Evolutionary conservation across 179 eudicot genomes (phyloP).

Genomic region (Amaranthus tricolor): DNA sequence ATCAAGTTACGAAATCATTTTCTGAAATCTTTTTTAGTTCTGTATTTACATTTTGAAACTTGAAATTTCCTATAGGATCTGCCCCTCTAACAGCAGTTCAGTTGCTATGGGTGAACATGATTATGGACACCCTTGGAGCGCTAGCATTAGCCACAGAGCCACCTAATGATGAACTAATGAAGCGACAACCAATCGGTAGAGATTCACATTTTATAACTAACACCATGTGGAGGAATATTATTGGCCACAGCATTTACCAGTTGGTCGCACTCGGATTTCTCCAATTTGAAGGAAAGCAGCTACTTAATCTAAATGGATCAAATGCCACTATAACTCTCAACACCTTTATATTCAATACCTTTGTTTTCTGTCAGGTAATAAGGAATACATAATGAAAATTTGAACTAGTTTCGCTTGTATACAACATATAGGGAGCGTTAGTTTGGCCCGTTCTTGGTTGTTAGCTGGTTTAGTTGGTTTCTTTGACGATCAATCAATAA

Average conservation of each 20-base stretch:
- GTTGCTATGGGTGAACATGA: slow-evolving; percentile 94
- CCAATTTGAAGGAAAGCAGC: slow-evolving; percentile 46
- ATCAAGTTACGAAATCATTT: not conserved
- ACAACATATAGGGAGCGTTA: too few species aligned
- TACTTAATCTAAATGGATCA: slow-evolving; percentile 52
- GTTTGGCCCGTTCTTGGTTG: too few species aligned
- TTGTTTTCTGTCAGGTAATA: slow-evolving; percentile 86
- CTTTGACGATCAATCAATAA: too few species aligned
- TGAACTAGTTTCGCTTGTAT: not conserved
- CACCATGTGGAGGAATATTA: slow-evolving; percentile 80
- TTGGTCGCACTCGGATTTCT: slow-evolving; percentile 53
- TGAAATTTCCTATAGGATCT: slow-evolving; percentile 43
- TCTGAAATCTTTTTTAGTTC: not conserved
- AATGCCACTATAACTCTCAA: slow-evolving; percentile 49
- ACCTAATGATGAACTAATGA: slow-evolving; percentile 77
- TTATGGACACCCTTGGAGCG: slow-evolving; percentile 93
- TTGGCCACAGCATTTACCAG: slow-evolving; percentile 80
- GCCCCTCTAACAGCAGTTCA: slow-evolving; percentile 93
- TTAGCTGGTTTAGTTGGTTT: too few species aligned
- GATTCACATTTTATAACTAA: slow-evolving; percentile 56
- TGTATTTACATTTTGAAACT: not conserved
- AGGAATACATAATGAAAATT: not conserved
- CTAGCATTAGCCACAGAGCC: slow-evolving; percentile 89
- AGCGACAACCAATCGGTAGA: slow-evolving; percentile 63
- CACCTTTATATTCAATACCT: slow-evolving; percentile 82